phyloP scores from a whole-genome alignment of 192 early-diverging fungal genomes.

The Nowakowskiella sp. region DNA sequence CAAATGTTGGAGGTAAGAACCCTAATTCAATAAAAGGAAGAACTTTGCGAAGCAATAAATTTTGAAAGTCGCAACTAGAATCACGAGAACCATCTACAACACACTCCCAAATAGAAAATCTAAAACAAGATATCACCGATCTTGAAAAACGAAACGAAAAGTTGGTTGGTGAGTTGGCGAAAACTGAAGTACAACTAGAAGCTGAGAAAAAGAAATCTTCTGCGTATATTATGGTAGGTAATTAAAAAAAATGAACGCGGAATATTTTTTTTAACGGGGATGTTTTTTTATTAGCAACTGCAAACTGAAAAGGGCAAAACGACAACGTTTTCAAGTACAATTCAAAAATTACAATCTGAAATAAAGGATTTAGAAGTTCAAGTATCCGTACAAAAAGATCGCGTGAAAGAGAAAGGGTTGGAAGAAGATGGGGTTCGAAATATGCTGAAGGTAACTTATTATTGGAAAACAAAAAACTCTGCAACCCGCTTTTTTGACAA shows the following conservation, averaged over 20 bases:
- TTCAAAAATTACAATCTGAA: conserved; percentile 26
- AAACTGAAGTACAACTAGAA: conserved; percentile 27
- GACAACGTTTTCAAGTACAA: conserved; percentile 18
- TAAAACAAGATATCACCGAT: conserved; percentile 33
- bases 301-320: conserved; percentile 26
- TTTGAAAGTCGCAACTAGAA: conserved; percentile 15
- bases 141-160: conserved; percentile 35
- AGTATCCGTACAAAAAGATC: conserved; percentile 28
- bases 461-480: too few relatives aligned
- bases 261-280: not conserved
- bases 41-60: conserved; percentile 8
- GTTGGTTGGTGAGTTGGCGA: conserved; percentile 20
- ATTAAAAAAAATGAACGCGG: not conserved
- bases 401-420: conserved; percentile 30
- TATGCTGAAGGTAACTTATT: conserved; percentile 32
- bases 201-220: conserved; percentile 20
- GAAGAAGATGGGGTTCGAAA: conserved; percentile 37
- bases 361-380: conserved; percentile 34
- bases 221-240: conserved; percentile 19
- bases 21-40: conserved; percentile 23
- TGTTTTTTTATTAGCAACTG: conserved; percentile 10
- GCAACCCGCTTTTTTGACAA: too few relatives aligned
- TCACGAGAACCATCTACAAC: not conserved
- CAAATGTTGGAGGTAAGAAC: conserved; percentile 22
- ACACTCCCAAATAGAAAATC: conserved; percentile 20